Percentiles rank a stretch among this genome's conserved stretches.
phyloP scores from a whole-genome alignment of 352 stramenopile species.

The Phytophthora citrophthora region DNA sequence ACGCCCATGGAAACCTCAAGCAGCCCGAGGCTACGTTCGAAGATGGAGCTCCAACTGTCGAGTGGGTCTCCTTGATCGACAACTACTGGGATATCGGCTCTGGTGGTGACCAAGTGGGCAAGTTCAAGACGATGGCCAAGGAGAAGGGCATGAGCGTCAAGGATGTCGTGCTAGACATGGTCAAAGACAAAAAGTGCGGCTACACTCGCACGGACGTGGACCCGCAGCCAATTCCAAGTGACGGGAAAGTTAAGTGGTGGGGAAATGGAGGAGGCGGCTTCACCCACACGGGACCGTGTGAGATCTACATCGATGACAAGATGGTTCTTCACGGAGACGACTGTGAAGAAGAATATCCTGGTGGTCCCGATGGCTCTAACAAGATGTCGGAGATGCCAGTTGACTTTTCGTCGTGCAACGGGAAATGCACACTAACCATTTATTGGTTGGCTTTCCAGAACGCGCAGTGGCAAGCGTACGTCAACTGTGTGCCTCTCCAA shows the following conservation, averaged over 20 bases:
- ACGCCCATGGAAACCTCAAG: conserved; percentile 34
- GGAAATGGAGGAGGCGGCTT: conserved; percentile 42
- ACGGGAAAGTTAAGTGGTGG: conserved; percentile 37
- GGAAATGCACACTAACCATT: conserved; percentile 46
- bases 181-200: conserved; percentile 37
- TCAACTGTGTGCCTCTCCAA: conserved; percentile 33
- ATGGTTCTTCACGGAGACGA: conserved; percentile 43
- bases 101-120: conserved; percentile 34
- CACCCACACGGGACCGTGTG: conserved; percentile 44
- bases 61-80: conserved; percentile 26
- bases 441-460: conserved; percentile 60
- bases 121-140: conserved; percentile 34
- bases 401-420: conserved; percentile 47
- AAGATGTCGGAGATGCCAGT: conserved; percentile 38
- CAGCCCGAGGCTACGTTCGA: conserved; percentile 21
- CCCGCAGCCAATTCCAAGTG: conserved; percentile 36
- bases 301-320: conserved; percentile 55
- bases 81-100: conserved; percentile 43
- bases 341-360: conserved; percentile 41
- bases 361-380: conserved; percentile 19
- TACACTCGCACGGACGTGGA: conserved; percentile 36
- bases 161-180: conserved; percentile 44
- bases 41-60: conserved; percentile 6
- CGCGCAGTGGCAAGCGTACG: conserved; percentile 48
- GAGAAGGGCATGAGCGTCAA: conserved; percentile 39